Evolutionary conservation across 2,329 filamentous ascomycete genomes (phyloP), one percentile per base, ranked within the genome.

Genomic region (Chaetomium olivaceum): DNA sequence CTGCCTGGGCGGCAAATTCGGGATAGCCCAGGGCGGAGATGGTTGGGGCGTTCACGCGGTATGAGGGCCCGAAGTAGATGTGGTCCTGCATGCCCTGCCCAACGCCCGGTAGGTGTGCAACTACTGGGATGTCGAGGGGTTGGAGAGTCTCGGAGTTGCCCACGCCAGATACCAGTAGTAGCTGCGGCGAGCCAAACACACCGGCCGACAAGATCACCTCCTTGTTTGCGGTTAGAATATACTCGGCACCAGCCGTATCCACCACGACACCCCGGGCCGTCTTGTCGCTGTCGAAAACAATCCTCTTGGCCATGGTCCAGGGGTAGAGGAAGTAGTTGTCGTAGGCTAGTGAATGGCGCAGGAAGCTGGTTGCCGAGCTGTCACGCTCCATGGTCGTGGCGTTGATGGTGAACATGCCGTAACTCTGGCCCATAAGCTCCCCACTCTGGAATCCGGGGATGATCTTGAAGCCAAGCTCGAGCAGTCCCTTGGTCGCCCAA

Each of bases 101-200:
- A 11, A 89, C 86, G 55, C 85, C 87, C 0, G 85, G 85, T 1
- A 84, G 77, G 70, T 88, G 80, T 0, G 78, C 75, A 55, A 87
- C 70, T 7, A 87, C 79, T 0, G 80, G 75, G 65, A 89, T 87
- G 33, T 76, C 73, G 68, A 82, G 70, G 36, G 68, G 60, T 23
- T 71, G 51, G 19, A 80, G 72, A 27, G 74, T 72, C 1, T 69
- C 69, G 8, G 69, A 67, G 6, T 76, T 73, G 2, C 80, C 80
- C 52, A 81, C 74, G 1, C 68, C 80, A 0, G 77, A 80, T 1
- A 79, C 71, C 71, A 80, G 76, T 0, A 81, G 72, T 7, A 81
- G 71, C 58, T 80, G 75, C 3, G 80, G 80, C 1, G 76, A 77
- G 54, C 77, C 76, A 65, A 80, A 77, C 1, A 75, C 72, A 4